A percentile compares a stretch with the other conserved stretches of the same genome.
Conservation (phyloP, 306 rosid species). For the Inga leiocalycina region DNA sequence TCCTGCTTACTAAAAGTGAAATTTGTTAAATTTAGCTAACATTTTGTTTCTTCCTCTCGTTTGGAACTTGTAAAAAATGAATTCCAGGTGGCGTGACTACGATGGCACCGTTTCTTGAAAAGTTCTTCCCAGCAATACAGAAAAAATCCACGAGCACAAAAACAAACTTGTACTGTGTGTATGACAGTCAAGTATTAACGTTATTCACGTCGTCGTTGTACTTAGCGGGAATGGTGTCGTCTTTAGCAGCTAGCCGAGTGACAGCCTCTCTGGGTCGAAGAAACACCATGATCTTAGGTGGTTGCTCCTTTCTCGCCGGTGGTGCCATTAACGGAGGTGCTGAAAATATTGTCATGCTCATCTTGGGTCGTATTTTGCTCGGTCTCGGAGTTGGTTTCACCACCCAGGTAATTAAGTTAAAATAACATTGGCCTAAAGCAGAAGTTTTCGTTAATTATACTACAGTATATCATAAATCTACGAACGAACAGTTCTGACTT, state of each 20-base stretch:
- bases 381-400: slow-evolving; percentile 81
- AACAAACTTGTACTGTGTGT: slow-evolving; percentile 60
- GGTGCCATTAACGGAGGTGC: slow-evolving; percentile 69
- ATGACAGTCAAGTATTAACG: slow-evolving; percentile 66
- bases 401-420: slow-evolving; percentile 52
- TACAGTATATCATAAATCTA: background rate
- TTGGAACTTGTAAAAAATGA: background rate
- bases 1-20: background rate
- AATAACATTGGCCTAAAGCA: background rate
- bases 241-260: slow-evolving; percentile 61
- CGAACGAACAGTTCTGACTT: background rate
- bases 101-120: slow-evolving; percentile 63
- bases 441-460: background rate
- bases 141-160: slow-evolving; percentile 41
- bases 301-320: slow-evolving; percentile 55
- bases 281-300: slow-evolving; percentile 65
- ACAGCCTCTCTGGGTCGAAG: slow-evolving; percentile 45
- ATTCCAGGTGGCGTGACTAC: slow-evolving; percentile 68
- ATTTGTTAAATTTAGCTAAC: background rate
- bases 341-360: slow-evolving; percentile 64
- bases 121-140: slow-evolving; percentile 59
- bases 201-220: slow-evolving; percentile 72
- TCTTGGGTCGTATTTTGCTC: slow-evolving; percentile 71
- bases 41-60: background rate
- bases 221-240: slow-evolving; percentile 59